A percentile compares a stretch with the other conserved stretches of the same genome.
Evolutionary conservation across 306 rosid genomes (phyloP).

Genomic region (Ceratonia siliqua): DNA sequence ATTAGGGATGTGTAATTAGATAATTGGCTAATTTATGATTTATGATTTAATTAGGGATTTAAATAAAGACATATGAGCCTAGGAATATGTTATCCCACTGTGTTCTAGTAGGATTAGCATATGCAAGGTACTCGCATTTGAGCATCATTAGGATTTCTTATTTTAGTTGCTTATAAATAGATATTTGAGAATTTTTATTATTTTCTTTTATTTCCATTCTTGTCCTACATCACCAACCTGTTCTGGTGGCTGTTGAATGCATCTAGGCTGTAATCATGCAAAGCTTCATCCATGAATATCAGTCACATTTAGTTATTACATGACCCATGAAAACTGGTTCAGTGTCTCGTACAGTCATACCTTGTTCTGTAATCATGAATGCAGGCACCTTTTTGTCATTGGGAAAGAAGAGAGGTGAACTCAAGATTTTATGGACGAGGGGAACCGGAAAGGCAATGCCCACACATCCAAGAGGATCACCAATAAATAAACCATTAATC

Average conservation of each 20-base stretch:
- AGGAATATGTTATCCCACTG: too few relatives aligned
- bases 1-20: too few relatives aligned
- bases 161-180: too few relatives aligned
- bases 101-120: too few relatives aligned
- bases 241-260: not conserved
- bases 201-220: too few relatives aligned
- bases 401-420: conserved; percentile 94
- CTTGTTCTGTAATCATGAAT: conserved; percentile 26
- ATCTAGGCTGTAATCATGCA: not conserved
- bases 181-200: too few relatives aligned
- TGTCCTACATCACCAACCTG: too few relatives aligned
- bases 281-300: not conserved
- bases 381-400: conserved; percentile 86
- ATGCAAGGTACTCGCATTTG: too few relatives aligned
- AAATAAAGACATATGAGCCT: too few relatives aligned
- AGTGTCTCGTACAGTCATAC: conserved; percentile 21
- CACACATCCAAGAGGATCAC: conserved; percentile 65
- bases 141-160: too few relatives aligned
- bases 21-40: not conserved
- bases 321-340: not conserved
- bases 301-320: not conserved
- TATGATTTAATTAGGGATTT: not conserved
- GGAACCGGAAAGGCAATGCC: conserved; percentile 83
- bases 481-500: conserved; percentile 48
- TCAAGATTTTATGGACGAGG: conserved; percentile 90